Conservation (phyloP, 1,139 yeast species). For the Kodamaea alishanica region DNA sequence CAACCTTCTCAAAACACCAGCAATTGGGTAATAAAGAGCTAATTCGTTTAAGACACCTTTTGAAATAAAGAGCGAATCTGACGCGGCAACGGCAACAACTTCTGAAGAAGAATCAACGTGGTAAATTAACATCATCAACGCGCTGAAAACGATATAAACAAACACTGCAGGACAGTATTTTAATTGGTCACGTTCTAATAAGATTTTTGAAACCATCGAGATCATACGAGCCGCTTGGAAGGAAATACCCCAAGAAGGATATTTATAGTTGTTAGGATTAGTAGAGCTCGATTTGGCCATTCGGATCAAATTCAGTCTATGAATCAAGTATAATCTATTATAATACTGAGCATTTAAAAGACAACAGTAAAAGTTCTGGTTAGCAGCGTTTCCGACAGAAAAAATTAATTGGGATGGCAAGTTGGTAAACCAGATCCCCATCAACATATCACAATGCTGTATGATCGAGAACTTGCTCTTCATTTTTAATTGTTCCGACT, state of each 20-base stretch:
- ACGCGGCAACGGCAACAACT: conserved; percentile 58
- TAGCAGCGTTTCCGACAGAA: conserved; percentile 50
- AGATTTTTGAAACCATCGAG: conserved; percentile 58
- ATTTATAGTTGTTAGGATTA: conserved; percentile 49
- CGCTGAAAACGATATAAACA: conserved; percentile 61
- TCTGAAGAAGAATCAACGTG: conserved; percentile 63
- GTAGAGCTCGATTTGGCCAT: conserved; percentile 44
- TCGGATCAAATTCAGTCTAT: conserved; percentile 63
- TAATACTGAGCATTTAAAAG: conserved; percentile 70
- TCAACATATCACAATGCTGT: conserved; percentile 71
- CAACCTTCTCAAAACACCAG: conserved; percentile 38
- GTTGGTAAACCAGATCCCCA: conserved; percentile 76
- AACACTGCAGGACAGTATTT: conserved; percentile 54
- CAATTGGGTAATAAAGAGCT: conserved; percentile 45
- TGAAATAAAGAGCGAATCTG: conserved; percentile 52
- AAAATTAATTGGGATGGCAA: conserved; percentile 65
- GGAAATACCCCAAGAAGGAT: conserved; percentile 82
- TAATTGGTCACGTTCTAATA: conserved; percentile 51
- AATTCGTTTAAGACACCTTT: conserved; percentile 51
- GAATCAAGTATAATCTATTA: conserved; percentile 66
- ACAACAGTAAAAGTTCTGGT: conserved; percentile 58
- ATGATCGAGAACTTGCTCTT: conserved; percentile 53
- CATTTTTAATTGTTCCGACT: conserved; percentile 53
- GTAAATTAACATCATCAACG: conserved; percentile 69
- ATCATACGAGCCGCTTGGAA: conserved; percentile 85